Percentiles rank a stretch among this genome's conserved stretches.
phyloP scores from a whole-genome alignment of 2,329 filamentous ascomycete species.

The Diaporthe ilicicola region DNA sequence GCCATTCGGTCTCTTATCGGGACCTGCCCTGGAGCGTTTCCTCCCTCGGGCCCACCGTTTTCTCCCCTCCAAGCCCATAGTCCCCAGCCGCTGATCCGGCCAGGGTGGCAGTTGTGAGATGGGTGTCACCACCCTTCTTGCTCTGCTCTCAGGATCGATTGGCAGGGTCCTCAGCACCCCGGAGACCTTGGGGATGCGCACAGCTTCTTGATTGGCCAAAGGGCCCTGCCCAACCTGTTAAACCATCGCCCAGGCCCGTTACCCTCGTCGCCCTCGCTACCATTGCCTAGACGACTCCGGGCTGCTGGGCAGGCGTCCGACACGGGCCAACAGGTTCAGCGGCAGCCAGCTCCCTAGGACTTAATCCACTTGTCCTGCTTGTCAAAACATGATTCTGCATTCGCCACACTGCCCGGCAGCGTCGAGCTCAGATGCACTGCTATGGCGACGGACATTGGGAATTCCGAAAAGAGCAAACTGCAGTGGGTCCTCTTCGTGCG shows the following conservation, averaged over 20 bases:
- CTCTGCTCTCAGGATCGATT: slow-evolving; percentile 22
- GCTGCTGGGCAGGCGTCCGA: background rate
- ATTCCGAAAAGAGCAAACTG: slow-evolving; percentile 11
- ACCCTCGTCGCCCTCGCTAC: slow-evolving; percentile 11
- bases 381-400: background rate
- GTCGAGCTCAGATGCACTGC: background rate
- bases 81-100: slow-evolving; percentile 23
- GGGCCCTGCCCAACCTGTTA: background rate
- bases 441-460: slow-evolving; percentile 11
- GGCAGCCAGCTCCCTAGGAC: background rate
- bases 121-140: background rate
- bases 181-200: slow-evolving; percentile 19
- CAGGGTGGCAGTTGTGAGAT: slow-evolving; percentile 21
- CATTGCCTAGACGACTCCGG: slow-evolving; percentile 1
- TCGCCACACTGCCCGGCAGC: slow-evolving; percentile 16
- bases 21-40: slow-evolving; percentile 18
- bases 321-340: slow-evolving; percentile 16
- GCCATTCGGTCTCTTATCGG: slow-evolving; percentile 22
- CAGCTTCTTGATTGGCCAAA: slow-evolving; percentile 13
- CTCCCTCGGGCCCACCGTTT: slow-evolving; percentile 20
- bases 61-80: background rate
- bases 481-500: slow-evolving; percentile 12
- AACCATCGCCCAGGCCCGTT: background rate
- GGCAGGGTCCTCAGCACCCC: slow-evolving; percentile 14
- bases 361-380: background rate